Evolutionary conservation across 495 filamentous ascomycete genomes (phyloP).

Genomic region (Hypomontagnella submonticulosa): DNA sequence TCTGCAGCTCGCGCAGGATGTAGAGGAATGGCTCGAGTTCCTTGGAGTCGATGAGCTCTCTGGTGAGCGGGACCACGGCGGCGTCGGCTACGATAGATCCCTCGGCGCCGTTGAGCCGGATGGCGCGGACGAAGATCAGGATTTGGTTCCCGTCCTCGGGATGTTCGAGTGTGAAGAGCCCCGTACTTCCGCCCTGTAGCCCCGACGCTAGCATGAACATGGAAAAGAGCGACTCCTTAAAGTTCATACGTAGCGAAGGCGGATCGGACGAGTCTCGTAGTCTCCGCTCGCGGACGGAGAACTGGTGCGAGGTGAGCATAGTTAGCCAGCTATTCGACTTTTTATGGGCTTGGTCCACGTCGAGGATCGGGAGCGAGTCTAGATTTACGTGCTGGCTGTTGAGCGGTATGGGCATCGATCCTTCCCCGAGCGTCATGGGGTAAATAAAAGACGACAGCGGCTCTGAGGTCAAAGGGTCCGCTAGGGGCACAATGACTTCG

Average conservation of each 20-base stretch:
- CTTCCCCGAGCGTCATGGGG: conserved; percentile 36
- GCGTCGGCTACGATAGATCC: conserved; percentile 60
- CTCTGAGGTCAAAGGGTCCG: conserved; percentile 42
- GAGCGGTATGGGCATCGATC: conserved; percentile 44
- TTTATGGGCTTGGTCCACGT: conserved; percentile 39
- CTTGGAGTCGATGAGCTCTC: conserved; percentile 30
- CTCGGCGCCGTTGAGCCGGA: conserved; percentile 55
- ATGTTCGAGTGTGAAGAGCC: conserved; percentile 53
- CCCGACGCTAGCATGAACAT: conserved; percentile 59
- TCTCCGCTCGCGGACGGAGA: conserved; percentile 54
- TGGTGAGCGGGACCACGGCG: conserved; percentile 59
- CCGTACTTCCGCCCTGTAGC: conserved; percentile 49
- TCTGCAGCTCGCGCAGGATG: conserved; percentile 37
- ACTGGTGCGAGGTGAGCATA: conserved; percentile 49
- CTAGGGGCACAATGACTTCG: conserved; percentile 56
- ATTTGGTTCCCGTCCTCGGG: conserved; percentile 48
- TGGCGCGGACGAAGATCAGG: conserved; percentile 53
- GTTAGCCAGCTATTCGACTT: conserved; percentile 49
- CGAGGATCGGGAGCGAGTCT: conserved; percentile 54
- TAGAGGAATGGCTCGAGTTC: conserved; percentile 48
- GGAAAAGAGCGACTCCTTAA: conserved; percentile 61
- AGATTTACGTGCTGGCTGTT: conserved; percentile 58
- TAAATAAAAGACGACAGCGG: conserved; percentile 43
- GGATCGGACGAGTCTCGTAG: conserved; percentile 40
- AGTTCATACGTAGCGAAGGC: conserved; percentile 48